Conservation (phyloP, 2,329 filamentous ascomycete genomes). For the Aureobasidium sp. region DNA sequence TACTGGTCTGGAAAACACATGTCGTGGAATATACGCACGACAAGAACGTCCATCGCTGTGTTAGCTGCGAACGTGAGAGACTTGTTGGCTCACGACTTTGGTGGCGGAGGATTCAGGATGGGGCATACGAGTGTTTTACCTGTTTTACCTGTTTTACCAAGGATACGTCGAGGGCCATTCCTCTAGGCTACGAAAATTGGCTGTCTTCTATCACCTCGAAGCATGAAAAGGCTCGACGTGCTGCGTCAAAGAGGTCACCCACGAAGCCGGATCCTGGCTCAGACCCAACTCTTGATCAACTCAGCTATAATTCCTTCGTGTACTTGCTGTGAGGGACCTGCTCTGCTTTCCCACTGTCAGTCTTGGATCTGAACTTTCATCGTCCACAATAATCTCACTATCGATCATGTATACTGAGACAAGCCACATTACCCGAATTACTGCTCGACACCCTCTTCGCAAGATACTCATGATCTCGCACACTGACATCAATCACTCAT, state of each 20-base stretch:
- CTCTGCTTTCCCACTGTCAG: too few relatives aligned
- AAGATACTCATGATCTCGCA: too few relatives aligned
- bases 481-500: too few relatives aligned
- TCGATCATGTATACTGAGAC: too few relatives aligned
- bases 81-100: background rate
- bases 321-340: too few relatives aligned
- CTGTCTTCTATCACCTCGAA: background rate
- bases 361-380: too few relatives aligned
- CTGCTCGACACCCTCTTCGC: too few relatives aligned
- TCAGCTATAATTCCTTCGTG: too few relatives aligned
- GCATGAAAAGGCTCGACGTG: background rate
- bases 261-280: background rate
- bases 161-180: background rate
- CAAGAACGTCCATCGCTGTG: background rate
- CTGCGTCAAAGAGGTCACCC: background rate
- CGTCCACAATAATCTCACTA: too few relatives aligned
- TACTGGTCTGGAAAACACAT: background rate
- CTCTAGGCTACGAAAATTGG: background rate
- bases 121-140: background rate
- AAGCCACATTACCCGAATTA: too few relatives aligned
- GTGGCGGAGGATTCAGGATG: background rate
- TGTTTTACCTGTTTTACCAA: background rate
- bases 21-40: background rate
- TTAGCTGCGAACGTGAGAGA: background rate
- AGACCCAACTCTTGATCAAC: background rate